Base-by-base conservation (phyloP, 2,329 filamentous ascomycete genomes). In the Eutypella sp. region DNA sequence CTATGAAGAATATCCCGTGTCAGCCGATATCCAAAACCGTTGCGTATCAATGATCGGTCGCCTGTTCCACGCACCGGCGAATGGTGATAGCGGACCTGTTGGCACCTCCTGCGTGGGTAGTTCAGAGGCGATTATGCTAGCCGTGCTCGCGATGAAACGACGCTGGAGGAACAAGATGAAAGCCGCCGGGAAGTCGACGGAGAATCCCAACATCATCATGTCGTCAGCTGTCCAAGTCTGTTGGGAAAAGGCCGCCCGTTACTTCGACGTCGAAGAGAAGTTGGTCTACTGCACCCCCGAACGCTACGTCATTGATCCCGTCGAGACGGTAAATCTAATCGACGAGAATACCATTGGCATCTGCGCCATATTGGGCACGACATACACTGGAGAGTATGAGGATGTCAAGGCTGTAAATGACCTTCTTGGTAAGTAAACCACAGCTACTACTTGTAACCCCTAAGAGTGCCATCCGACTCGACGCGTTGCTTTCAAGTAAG, bases 331-430 rank as follows among this genome's bases (percentile, higher is more conserved):
- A 5, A 63, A 71, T 23, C 65, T 84, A 18, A 72, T 83, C 8
- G 81, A 84, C 55, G 81, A 85, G 65, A 84, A 85, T 63, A 85
- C 81, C 10, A 96, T 97, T 59, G 92, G 92, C 49, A 96, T 96
- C 58, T 96, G 90, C 62, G 79, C 82, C 47, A 96, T 97, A 55
- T 70, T 97, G 2, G 92, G 91, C 8, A 93, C 89, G 2, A 97
- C 92, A 0, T 96, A 96, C 68, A 96, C 92, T 0, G 92, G 92
- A 50, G 87, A 96, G 72, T 95, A 97, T 59, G 92, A 96, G 69
- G 90, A 96, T 59, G 84, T 91, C 62, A 92, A 96, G 74, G 83
- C 79, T 10, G 87, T 97, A 68, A 96, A 96, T 58, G 89, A 96
- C 63, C 73, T 96, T 38, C 74, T 97, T 27, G 29, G 29, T 33